A percentile compares a stretch with the other conserved stretches of the same genome.
phyloP scores from a whole-genome alignment of 176 grass and related monocot genomes.

The Puya raimondii region DNA sequence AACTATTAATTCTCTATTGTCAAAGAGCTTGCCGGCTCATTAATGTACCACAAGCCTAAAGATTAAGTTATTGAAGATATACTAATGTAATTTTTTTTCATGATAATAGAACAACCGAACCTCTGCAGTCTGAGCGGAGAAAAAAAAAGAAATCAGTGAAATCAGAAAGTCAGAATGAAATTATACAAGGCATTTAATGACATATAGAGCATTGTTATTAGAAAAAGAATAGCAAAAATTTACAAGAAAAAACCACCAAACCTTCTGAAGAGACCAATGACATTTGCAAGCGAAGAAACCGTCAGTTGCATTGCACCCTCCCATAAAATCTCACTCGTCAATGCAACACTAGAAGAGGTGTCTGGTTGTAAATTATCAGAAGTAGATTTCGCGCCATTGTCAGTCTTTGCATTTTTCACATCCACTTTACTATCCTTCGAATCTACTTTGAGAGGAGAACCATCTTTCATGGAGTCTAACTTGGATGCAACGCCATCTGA shows the following conservation, averaged over 20 bases:
- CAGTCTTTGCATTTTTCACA: slow-evolving; percentile 31
- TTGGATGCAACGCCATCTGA: slow-evolving; percentile 18
- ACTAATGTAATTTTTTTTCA: too few relatives aligned
- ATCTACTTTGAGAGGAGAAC: slow-evolving; percentile 6
- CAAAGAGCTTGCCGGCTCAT: neutral
- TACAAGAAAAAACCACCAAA: slow-evolving; percentile 22
- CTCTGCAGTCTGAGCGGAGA: too few relatives aligned
- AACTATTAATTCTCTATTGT: neutral
- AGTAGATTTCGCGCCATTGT: slow-evolving; percentile 35
- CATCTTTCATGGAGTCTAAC: slow-evolving; percentile 18
- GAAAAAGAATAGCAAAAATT: slow-evolving; percentile 8
- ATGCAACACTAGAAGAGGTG: slow-evolving; percentile 4
- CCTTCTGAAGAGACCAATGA: slow-evolving; percentile 71
- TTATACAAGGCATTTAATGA: too few relatives aligned
- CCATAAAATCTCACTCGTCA: slow-evolving; percentile 50
- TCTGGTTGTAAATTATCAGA: slow-evolving; percentile 19
- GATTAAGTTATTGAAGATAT: too few relatives aligned
- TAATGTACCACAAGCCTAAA: too few relatives aligned
- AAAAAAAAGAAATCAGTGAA: too few relatives aligned
- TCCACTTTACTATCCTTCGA: slow-evolving; percentile 14
- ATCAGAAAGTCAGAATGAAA: too few relatives aligned
- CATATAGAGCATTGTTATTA: too few relatives aligned
- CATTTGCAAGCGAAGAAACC: slow-evolving; percentile 33
- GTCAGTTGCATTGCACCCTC: slow-evolving; percentile 61
- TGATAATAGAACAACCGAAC: too few relatives aligned